A percentile compares a stretch with the other conserved stretches of the same genome.
phyloP scores from a whole-genome alignment of 148 eudicot genomes.

The Nepenthes gracilis region DNA sequence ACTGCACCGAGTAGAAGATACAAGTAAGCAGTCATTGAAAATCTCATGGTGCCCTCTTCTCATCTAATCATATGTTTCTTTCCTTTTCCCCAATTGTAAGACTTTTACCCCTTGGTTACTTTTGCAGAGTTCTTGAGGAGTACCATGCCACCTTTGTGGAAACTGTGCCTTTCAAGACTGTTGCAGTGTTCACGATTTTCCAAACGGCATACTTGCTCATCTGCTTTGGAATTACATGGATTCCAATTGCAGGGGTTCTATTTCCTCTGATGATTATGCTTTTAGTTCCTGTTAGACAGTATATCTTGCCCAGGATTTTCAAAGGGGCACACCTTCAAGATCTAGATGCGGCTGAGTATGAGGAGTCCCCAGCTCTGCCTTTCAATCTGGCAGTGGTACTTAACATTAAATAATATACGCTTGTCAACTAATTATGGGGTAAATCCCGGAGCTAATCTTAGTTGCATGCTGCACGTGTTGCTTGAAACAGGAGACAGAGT shows the following conservation, averaged over 20 bases:
- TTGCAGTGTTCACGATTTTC: slow-evolving; percentile 33
- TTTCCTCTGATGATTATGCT: slow-evolving; percentile 61
- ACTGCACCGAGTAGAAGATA: slow-evolving; percentile 33
- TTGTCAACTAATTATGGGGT: neutral
- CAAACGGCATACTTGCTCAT: slow-evolving; percentile 43
- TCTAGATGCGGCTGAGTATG: slow-evolving; percentile 63
- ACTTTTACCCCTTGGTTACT: neutral
- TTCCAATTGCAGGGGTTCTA: slow-evolving; percentile 57
- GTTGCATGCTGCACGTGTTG: neutral
- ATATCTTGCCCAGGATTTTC: slow-evolving; percentile 38
- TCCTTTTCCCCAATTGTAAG: neutral
- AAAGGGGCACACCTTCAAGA: slow-evolving; percentile 35
- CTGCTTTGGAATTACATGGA: slow-evolving; percentile 71
- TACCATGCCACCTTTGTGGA: slow-evolving; percentile 54
- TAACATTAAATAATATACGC: neutral
- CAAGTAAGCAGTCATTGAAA: slow-evolving; percentile 27
- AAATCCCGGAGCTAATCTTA: neutral
- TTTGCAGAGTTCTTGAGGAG: slow-evolving; percentile 44
- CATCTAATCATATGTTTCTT: too few species aligned
- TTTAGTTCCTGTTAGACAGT: slow-evolving; percentile 37
- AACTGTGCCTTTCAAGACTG: slow-evolving; percentile 40
- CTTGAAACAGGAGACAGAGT: slow-evolving; percentile 24
- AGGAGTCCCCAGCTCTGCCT: slow-evolving; percentile 44
- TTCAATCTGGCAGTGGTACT: slow-evolving; percentile 29
- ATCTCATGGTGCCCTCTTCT: neutral